phyloP scores from a whole-genome alignment of 2,329 filamentous ascomycete genomes.

The Cladosporium sp. region DNA sequence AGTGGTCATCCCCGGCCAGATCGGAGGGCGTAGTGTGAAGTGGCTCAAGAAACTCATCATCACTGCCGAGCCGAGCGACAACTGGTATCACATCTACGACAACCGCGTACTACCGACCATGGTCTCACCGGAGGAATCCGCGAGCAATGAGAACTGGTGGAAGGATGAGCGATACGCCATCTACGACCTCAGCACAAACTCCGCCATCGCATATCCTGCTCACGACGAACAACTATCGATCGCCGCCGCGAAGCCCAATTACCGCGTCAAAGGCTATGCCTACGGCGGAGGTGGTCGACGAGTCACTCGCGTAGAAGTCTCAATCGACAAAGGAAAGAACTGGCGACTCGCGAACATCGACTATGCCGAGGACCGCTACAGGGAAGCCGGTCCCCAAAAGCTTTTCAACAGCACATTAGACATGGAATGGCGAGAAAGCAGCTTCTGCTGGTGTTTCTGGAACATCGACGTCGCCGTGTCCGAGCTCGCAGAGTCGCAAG shows the following conservation, averaged over 20 bases:
- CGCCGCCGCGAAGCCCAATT: conserved; percentile 46
- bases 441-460: conserved; percentile 95
- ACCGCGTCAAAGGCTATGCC: conserved; percentile 74
- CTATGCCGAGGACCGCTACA: conserved; percentile 83
- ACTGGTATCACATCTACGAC: conserved; percentile 95
- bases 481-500: conserved; percentile 61
- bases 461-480: conserved; percentile 62
- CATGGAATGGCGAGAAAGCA: conserved; percentile 74
- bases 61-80: conserved; percentile 74
- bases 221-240: conserved; percentile 67
- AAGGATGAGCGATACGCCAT: conserved; percentile 87
- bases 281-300: conserved; percentile 84
- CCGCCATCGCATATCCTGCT: conserved; percentile 72
- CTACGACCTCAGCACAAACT: conserved; percentile 86
- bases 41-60: conserved; percentile 82
- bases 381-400: conserved; percentile 57
- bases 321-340: conserved; percentile 73
- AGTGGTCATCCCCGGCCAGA: conserved; percentile 82
- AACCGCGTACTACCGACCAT: conserved; percentile 85
- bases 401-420: conserved; percentile 75
- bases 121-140: conserved; percentile 75
- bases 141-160: conserved; percentile 72
- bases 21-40: conserved; percentile 88
- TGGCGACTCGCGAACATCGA: conserved; percentile 75
- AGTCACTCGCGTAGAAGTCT: conserved; percentile 77